These are phyloP conservation scores for Acanthamoeba rhysodes DNA, from an alignment of 208 protist species.

Conservation along the genomic window DNA sequence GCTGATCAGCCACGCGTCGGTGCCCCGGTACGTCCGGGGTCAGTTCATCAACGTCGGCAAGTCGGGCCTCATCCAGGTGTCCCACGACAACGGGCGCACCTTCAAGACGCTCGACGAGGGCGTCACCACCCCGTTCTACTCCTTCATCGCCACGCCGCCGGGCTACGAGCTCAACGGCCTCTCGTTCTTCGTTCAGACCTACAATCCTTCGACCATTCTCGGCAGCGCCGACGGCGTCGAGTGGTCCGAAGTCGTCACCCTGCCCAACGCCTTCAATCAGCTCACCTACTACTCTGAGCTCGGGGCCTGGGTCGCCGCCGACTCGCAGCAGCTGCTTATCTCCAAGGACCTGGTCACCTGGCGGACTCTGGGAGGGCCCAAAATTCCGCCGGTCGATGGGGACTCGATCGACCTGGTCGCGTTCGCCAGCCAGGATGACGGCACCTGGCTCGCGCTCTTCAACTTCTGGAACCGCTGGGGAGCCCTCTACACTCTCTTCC, in stretches of 20 bases:
- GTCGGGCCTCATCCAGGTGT: background rate
- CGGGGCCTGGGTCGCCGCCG: background rate
- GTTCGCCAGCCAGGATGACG: background rate
- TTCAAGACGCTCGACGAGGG: background rate
- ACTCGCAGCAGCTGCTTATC: background rate
- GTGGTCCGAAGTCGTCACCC: background rate
- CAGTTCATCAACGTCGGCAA: background rate
- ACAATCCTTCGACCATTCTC: background rate
- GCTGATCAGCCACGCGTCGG: background rate
- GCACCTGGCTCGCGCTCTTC: background rate
- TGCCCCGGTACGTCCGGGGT: background rate
- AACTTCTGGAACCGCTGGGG: background rate
- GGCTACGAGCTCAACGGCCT: constrained; percentile 2
- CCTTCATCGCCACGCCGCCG: background rate
- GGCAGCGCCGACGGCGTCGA: background rate
- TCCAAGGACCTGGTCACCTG: background rate
- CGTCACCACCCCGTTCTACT: background rate
- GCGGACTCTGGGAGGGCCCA: background rate
- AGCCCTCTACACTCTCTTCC: background rate
- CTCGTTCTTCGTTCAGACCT: background rate
- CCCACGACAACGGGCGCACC: background rate
- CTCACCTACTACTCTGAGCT: background rate
- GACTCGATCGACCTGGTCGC: background rate
- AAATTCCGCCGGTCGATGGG: background rate
- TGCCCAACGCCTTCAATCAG: background rate